phyloP scores from a whole-genome alignment of 1,284 basidiomycete genomes.

The Leccinum insolens region DNA sequence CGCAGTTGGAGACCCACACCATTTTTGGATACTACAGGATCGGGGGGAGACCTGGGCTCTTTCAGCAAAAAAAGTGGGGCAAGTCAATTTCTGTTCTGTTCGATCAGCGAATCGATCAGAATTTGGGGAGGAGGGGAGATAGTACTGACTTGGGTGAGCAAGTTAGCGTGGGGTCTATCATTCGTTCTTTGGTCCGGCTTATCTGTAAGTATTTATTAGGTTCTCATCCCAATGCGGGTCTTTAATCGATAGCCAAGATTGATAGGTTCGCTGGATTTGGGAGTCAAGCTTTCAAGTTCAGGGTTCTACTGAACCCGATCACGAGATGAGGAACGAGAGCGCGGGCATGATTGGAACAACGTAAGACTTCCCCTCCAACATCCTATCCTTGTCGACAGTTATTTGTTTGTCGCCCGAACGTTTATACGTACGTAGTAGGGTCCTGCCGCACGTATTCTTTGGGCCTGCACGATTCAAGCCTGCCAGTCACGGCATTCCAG shows the following conservation, averaged over 20 bases:
- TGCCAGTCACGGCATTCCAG: no score
- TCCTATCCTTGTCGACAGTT: background rate
- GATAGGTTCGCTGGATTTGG: background rate
- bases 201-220: background rate
- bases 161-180: background rate
- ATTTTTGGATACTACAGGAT: background rate
- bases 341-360: background rate
- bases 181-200: background rate
- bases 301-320: background rate
- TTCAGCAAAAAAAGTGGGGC: no score
- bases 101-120: no score
- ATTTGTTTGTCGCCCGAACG: background rate
- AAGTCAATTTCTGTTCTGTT: background rate
- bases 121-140: background rate
- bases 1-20: slow-evolving; percentile 6
- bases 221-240: background rate
- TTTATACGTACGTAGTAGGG: background rate
- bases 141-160: background rate
- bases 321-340: background rate
- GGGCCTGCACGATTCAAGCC: no score
- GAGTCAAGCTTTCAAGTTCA: background rate
- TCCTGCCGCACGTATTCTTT: no score
- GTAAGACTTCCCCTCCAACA: background rate
- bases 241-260: background rate
- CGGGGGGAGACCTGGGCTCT: background rate